Evolutionary conservation across 129 eudicot genomes (phyloP).

Genomic region (Saposhnikovia divaricata): DNA sequence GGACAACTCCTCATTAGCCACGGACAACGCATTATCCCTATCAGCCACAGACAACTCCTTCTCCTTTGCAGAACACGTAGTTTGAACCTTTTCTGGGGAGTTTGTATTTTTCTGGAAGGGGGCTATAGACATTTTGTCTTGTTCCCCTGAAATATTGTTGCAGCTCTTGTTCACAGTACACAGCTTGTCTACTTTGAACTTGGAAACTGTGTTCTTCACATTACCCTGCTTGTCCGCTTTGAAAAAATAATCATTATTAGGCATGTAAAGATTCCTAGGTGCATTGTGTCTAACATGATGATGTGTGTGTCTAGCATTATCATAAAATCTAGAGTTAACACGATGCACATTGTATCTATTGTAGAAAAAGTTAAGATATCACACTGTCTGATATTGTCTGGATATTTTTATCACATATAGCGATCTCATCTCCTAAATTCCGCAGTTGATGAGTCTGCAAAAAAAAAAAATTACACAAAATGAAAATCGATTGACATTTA

Average conservation of each 20-base stretch:
- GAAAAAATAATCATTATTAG: background rate
- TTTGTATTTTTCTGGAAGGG: constrained; percentile 11
- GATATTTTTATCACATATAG: constrained; percentile 17
- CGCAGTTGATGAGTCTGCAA: too few relatives aligned
- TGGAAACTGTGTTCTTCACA: constrained; percentile 6
- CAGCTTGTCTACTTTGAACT: constrained; percentile 16
- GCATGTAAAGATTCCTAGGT: too few relatives aligned
- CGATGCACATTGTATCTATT: too few relatives aligned
- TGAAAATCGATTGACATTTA: too few relatives aligned
- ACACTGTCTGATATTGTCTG: constrained; percentile 23
- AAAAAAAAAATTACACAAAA: too few relatives aligned
- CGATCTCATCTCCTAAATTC: too few relatives aligned
- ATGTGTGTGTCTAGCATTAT: too few relatives aligned
- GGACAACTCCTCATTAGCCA: constrained; percentile 24
- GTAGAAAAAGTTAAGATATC: too few relatives aligned
- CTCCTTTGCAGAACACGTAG: constrained; percentile 27
- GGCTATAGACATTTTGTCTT: constrained; percentile 13
- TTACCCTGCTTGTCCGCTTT: background rate
- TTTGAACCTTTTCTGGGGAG: constrained; percentile 22
- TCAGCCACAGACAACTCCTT: constrained; percentile 21
- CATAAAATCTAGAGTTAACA: too few relatives aligned
- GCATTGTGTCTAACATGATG: too few relatives aligned
- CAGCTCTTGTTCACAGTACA: constrained; percentile 18
- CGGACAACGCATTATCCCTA: background rate
- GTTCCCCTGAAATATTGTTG: constrained; percentile 8